Conservation (phyloP, 2,329 filamentous ascomycete genomes). For the Didymella lethalis region DNA sequence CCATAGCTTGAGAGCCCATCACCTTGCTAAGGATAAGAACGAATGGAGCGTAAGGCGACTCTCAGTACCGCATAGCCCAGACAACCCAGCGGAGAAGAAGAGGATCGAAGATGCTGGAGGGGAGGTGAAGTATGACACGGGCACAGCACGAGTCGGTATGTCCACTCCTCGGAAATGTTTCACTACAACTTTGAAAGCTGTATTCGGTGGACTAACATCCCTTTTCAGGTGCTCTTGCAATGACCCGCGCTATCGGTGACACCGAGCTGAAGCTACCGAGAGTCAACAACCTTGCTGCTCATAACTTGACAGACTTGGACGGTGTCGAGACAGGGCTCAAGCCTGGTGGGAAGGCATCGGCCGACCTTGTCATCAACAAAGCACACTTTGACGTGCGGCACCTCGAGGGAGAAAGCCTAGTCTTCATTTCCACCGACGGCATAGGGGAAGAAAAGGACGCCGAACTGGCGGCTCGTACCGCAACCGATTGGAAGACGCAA, state of each 20-base stretch:
- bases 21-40: conserved; percentile 19
- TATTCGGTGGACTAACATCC: neutral
- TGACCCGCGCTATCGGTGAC: conserved; percentile 37
- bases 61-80: conserved; percentile 32
- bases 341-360: conserved; percentile 30
- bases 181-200: neutral
- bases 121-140: conserved; percentile 33
- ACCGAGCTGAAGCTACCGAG: conserved; percentile 35
- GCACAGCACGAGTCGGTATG: conserved; percentile 29
- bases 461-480: conserved; percentile 28
- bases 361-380: conserved; percentile 36
- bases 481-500: conserved; percentile 26
- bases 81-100: conserved; percentile 30
- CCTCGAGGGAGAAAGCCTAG: conserved; percentile 28
- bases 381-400: conserved; percentile 31
- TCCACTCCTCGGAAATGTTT: neutral
- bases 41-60: conserved; percentile 32
- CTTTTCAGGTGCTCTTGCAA: conserved; percentile 31
- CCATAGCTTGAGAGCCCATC: conserved; percentile 14
- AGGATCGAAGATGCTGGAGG: conserved; percentile 36
- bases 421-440: conserved; percentile 36
- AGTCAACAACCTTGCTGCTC: conserved; percentile 36
- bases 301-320: conserved; percentile 34
- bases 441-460: conserved; percentile 32
- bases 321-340: conserved; percentile 37